Base-by-base conservation (phyloP, 306 rosid species). In the Senna siamea region DNA sequence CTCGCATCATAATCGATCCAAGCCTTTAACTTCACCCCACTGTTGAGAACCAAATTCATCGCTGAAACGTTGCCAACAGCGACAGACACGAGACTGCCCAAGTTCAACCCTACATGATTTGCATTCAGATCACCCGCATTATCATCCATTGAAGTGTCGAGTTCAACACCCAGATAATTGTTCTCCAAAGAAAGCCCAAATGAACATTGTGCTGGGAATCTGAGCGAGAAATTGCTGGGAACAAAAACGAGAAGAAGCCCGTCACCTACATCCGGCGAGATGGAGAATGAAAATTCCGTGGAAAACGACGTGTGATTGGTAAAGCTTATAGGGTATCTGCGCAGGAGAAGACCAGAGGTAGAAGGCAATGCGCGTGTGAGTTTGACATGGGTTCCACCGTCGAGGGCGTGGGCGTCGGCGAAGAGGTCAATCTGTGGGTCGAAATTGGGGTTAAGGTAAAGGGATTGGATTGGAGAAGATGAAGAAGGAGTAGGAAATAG, bases 1-100 rank as follows among this genome's bases (percentile, higher is more conserved):
- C 83, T 65, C 3, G 81, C 72, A 14, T 83, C 80, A 55, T 89
- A 92, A 87, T 92, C 96, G 22, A 92, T 73, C 97, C 97, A 89
- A 66, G 89, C 77, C 19, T 72, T 76, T 22, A 84, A 46, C 78
- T 83, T 89, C 18, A 78, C 79, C 5, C 86, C 91, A 15, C 55
- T 70, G 3, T 72, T 87, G 1, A 86, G 79, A 46, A 78, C 81
- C 67, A 85, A 44, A 53, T 77, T 66, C 43, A 67, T 15, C 0
- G 19, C 38, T 0, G 89, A 81, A 48, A 59, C 84, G 47, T 85
- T 85, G 0, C 82, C 87, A 5, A 77, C 70, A 0, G 85, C 82
- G 1, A 69, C 82, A 0, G 87, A 80, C 2, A 72, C 12, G 4
- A 63, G 76, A 66, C 87, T 87, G 7, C 86, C 92, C 20, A 78